Conservation (phyloP, 192 early-diverging fungal species). For the Podila minutissima region DNA sequence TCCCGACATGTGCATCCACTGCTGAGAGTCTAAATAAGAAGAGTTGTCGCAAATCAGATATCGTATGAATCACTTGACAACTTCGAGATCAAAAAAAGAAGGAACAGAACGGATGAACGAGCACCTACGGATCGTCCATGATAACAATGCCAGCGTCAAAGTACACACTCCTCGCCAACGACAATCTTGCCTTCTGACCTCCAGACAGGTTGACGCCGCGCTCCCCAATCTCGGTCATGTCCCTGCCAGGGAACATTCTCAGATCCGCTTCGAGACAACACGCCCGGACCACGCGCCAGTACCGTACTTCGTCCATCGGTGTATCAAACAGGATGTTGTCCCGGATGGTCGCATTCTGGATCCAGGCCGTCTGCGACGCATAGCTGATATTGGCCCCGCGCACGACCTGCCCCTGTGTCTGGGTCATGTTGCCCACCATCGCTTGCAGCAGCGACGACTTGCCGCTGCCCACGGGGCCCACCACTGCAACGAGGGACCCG, state of each 20-base stretch:
- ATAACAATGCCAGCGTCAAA: slow-evolving; percentile 69
- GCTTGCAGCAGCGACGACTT: slow-evolving; percentile 68
- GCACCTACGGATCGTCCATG: slow-evolving; percentile 76
- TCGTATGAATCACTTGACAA: no score
- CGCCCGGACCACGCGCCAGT: slow-evolving; percentile 58
- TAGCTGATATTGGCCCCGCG: slow-evolving; percentile 58
- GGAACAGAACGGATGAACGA: no score
- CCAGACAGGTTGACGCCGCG: slow-evolving; percentile 86
- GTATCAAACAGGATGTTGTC: slow-evolving; percentile 81
- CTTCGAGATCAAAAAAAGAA: no score
- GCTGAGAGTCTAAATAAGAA: slow-evolving; percentile 67
- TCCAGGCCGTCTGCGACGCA: slow-evolving; percentile 75
- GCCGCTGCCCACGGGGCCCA: slow-evolving; percentile 66
- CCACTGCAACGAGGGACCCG: slow-evolving; percentile 50
- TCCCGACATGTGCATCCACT: slow-evolving; percentile 81
- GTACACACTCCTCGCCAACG: slow-evolving; percentile 89
- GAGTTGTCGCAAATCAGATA: no score
- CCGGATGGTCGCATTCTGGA: slow-evolving; percentile 67
- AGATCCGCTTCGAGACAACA: slow-evolving; percentile 71
- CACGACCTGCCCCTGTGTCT: slow-evolving; percentile 8
- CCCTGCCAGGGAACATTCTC: slow-evolving; percentile 24
- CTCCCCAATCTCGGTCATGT: slow-evolving; percentile 69
- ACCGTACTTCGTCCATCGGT: slow-evolving; percentile 58
- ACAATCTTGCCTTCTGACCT: slow-evolving; percentile 89
- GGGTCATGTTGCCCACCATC: slow-evolving; percentile 60